Evolutionary conservation across 75 land plant genomes (phyloP).

Genomic region (Picea glauca): DNA sequence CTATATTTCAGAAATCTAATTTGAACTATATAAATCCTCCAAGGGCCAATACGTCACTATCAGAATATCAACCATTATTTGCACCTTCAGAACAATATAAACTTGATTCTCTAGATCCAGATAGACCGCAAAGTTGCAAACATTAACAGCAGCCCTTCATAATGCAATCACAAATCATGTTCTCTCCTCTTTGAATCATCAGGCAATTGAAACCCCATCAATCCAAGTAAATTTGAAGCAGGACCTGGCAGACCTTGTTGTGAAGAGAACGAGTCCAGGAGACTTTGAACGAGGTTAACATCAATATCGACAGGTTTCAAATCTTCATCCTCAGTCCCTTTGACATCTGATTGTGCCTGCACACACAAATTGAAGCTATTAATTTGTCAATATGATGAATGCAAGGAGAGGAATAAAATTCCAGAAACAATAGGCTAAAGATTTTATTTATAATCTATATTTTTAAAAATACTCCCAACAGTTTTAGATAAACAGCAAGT

Average conservation of each 20-base stretch:
- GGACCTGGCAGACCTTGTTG: conserved; percentile 97
- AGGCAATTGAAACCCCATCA: conserved; percentile 77
- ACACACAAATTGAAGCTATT: neutral
- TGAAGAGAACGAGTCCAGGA: conserved; percentile 79
- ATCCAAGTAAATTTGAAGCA: conserved; percentile 84
- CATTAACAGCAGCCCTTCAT: neutral
- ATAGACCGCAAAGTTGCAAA: neutral
- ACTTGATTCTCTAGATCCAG: neutral
- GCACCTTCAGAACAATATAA: neutral
- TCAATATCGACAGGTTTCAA: conserved; percentile 81
- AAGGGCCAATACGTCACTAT: neutral
- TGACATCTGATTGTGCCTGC: conserved; percentile 37
- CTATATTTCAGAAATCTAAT: neutral
- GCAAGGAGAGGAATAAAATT: neutral
- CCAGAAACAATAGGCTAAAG: neutral
- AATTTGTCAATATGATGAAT: neutral
- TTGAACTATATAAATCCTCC: neutral
- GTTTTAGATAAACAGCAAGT: neutral
- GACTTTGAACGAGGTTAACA: conserved; percentile 78
- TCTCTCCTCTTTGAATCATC: conserved; percentile 26
- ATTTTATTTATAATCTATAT: neutral
- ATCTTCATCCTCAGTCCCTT: conserved; percentile 43
- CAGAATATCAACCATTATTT: neutral
- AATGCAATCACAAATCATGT: neutral
- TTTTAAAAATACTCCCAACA: neutral